Percentiles rank a stretch among this genome's conserved stretches.
phyloP scores from a whole-genome alignment of 495 filamentous ascomycete species.

The Hypoxylon rickii region DNA sequence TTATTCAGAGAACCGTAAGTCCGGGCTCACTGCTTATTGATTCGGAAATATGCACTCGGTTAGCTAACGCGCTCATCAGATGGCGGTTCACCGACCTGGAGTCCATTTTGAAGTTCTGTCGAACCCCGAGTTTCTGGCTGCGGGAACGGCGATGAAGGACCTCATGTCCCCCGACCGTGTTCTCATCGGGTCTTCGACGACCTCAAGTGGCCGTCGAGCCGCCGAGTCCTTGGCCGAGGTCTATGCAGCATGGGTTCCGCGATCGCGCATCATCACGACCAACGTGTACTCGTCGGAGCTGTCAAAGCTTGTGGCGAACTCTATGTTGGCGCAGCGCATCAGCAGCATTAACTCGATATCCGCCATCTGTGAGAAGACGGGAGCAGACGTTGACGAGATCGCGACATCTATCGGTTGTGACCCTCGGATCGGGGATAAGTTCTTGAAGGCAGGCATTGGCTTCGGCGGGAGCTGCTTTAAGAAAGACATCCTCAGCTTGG shows the following conservation, averaged over 20 bases:
- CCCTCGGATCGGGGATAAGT: slow-evolving; percentile 69
- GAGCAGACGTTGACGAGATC: slow-evolving; percentile 76
- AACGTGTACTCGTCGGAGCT: slow-evolving; percentile 83
- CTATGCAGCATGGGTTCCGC: slow-evolving; percentile 74
- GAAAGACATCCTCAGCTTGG: slow-evolving; percentile 78
- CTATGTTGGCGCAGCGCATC: slow-evolving; percentile 81
- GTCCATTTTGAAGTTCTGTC: slow-evolving; percentile 76
- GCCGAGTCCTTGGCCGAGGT: slow-evolving; percentile 65
- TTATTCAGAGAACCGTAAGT: slow-evolving; percentile 68
- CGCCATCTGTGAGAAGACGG: slow-evolving; percentile 78
- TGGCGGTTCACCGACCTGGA: slow-evolving; percentile 57
- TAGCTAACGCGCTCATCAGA: slow-evolving; percentile 32
- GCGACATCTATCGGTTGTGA: slow-evolving; percentile 72
- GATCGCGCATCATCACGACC: slow-evolving; percentile 67
- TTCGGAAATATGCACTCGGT: neutral
- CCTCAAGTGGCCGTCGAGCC: slow-evolving; percentile 60
- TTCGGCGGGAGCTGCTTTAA: slow-evolving; percentile 86
- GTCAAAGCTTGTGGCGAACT: slow-evolving; percentile 79
- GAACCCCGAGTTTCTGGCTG: slow-evolving; percentile 83
- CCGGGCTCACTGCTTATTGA: neutral
- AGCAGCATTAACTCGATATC: slow-evolving; percentile 82
- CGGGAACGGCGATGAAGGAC: slow-evolving; percentile 75
- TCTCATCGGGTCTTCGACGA: slow-evolving; percentile 71
- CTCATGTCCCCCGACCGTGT: slow-evolving; percentile 75
- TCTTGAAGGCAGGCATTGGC: slow-evolving; percentile 77